A percentile compares a stretch with the other conserved stretches of the same genome.
Evolutionary conservation across 345 rosid species (phyloP).

Genomic region (Eucalyptus microcorys): DNA sequence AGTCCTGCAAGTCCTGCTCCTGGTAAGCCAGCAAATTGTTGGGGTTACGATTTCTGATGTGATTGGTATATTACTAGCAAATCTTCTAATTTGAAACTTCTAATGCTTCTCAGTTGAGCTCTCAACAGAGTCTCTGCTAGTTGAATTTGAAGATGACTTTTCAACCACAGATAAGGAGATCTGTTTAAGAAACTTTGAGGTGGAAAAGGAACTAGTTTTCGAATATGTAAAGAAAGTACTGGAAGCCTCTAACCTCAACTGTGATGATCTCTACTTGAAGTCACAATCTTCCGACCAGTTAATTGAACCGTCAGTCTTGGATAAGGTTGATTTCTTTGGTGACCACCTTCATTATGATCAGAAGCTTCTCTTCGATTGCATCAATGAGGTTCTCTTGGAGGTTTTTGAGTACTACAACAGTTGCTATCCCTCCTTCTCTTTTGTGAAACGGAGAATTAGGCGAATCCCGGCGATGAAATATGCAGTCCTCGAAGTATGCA

Average conservation of each 20-base stretch:
- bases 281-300: conserved; percentile 48
- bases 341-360: conserved; percentile 36
- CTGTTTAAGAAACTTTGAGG: conserved; percentile 19
- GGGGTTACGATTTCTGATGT: background rate
- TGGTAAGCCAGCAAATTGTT: background rate
- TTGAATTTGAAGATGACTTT: conserved; percentile 44
- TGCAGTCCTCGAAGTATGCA: conserved; percentile 36
- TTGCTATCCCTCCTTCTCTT: conserved; percentile 36
- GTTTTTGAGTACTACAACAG: conserved; percentile 26
- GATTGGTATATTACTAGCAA: background rate
- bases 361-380: conserved; percentile 58
- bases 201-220: conserved; percentile 32
- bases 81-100: background rate
- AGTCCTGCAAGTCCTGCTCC: conserved; percentile 30
- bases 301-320: conserved; percentile 45
- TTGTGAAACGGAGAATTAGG: conserved; percentile 22
- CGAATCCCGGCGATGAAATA: conserved; percentile 31
- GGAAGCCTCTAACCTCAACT: conserved; percentile 33
- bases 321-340: conserved; percentile 40
- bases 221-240: conserved; percentile 47
- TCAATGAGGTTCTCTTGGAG: conserved; percentile 70
- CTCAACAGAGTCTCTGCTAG: conserved; percentile 35
- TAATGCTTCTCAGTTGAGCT: conserved; percentile 28
- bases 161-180: conserved; percentile 10
- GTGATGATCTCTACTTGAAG: conserved; percentile 62